phyloP scores from a whole-genome alignment of 2,329 filamentous ascomycete species.

The Fusarium globosum region DNA sequence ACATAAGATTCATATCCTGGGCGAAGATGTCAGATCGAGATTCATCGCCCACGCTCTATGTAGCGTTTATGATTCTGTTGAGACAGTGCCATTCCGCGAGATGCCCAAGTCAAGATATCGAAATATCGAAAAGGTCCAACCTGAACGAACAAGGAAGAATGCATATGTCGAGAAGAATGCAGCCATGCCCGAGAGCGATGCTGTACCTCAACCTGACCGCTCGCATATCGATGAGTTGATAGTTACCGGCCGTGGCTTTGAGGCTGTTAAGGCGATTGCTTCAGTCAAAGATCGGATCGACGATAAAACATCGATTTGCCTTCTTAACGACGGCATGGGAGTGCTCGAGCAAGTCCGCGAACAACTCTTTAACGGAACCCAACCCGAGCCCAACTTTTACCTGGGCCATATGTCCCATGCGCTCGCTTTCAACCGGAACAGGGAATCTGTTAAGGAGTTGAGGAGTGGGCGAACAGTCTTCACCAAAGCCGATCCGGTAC shows the following conservation, averaged over 20 bases:
- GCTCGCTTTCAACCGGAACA: slow-evolving; percentile 55
- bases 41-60: slow-evolving; percentile 56
- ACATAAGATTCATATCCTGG: slow-evolving; percentile 57
- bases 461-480: slow-evolving; percentile 48
- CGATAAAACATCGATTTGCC: slow-evolving; percentile 75
- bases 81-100: slow-evolving; percentile 47
- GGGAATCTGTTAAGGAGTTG: slow-evolving; percentile 54
- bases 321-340: slow-evolving; percentile 86
- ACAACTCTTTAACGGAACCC: slow-evolving; percentile 74
- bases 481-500: slow-evolving; percentile 40
- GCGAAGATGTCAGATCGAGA: slow-evolving; percentile 54
- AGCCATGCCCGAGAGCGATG: slow-evolving; percentile 12
- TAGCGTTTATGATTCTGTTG: slow-evolving; percentile 55
- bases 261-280: slow-evolving; percentile 65
- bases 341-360: slow-evolving; percentile 81
- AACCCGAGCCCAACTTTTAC: slow-evolving; percentile 78
- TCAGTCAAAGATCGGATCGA: slow-evolving; percentile 74
- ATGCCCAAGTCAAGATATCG: slow-evolving; percentile 46
- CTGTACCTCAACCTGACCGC: slow-evolving; percentile 43
- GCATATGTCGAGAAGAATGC: slow-evolving; percentile 38
- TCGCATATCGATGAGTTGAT: slow-evolving; percentile 77
- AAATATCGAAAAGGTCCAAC: slow-evolving; percentile 45
- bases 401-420: slow-evolving; percentile 70
- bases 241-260: slow-evolving; percentile 69
- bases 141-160: slow-evolving; percentile 31